Percentiles rank a stretch among this genome's conserved stretches.
Evolutionary conservation across 2,329 filamentous ascomycete species (phyloP).

Genomic region (Ustulina deusta): DNA sequence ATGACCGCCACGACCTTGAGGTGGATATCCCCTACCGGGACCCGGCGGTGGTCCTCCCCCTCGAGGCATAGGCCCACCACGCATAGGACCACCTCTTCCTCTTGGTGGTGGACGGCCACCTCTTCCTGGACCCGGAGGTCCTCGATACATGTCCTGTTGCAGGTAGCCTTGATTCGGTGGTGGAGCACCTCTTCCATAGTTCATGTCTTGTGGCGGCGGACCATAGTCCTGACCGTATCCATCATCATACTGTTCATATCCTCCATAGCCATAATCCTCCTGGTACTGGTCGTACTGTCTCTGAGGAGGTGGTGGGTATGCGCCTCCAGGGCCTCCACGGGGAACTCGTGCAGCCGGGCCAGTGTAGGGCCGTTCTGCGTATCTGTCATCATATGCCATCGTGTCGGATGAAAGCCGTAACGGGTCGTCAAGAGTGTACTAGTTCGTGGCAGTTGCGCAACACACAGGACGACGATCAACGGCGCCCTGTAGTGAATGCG

Average conservation of each 20-base stretch:
- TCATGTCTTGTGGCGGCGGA: conserved; percentile 57
- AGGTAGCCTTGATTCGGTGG: conserved; percentile 55
- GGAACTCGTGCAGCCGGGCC: conserved; percentile 58
- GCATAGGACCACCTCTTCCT: conserved; percentile 60
- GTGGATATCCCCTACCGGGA: conserved; percentile 38
- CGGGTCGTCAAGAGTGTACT: not conserved
- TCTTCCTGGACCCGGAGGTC: conserved; percentile 54
- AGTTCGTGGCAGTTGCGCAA: conserved; percentile 4
- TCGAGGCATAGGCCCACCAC: conserved; percentile 51
- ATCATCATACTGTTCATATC: conserved; percentile 58
- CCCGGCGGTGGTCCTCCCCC: conserved; percentile 27
- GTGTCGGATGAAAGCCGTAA: conserved; percentile 27
- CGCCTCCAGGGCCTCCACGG: conserved; percentile 44
- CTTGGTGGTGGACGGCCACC: conserved; percentile 58
- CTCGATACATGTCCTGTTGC: conserved; percentile 60
- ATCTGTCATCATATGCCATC: conserved; percentile 67
- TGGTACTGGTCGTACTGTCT: conserved; percentile 60
- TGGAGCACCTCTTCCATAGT: conserved; percentile 59
- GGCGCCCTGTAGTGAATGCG: conserved; percentile 4
- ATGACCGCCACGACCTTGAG: conserved; percentile 42
- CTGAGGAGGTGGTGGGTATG: conserved; percentile 44
- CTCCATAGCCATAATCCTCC: conserved; percentile 59
- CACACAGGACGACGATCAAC: conserved; percentile 28
- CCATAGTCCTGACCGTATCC: conserved; percentile 58
- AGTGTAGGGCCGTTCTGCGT: conserved; percentile 61